Evolutionary conservation across 2,329 filamentous ascomycete genomes (phyloP).

Genomic region (Trichoderma sp.): DNA sequence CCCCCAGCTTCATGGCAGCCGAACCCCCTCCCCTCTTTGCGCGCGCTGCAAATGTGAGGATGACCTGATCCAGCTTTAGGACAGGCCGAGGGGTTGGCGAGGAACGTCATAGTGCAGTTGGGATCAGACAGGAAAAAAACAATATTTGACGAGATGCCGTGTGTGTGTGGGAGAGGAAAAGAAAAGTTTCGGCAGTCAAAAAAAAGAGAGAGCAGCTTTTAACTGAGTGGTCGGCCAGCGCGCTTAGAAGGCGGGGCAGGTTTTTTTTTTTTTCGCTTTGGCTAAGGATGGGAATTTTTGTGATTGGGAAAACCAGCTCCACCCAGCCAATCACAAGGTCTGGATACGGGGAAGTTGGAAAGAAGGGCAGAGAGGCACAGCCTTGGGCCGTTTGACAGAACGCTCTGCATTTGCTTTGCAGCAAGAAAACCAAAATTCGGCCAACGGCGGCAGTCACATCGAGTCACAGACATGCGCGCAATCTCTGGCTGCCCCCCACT

Average conservation of each 20-base stretch:
- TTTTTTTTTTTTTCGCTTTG: neutral
- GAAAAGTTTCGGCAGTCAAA: slow-evolving; percentile 12
- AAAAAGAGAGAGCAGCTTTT: slow-evolving; percentile 8
- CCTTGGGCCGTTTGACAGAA: neutral
- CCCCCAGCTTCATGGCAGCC: neutral
- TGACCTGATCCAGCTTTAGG: slow-evolving; percentile 9
- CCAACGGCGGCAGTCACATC: slow-evolving; percentile 13
- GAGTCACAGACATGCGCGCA: neutral
- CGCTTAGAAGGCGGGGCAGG: slow-evolving; percentile 21
- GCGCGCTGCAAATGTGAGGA: slow-evolving; percentile 17
- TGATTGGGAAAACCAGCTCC: neutral
- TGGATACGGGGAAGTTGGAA: neutral
- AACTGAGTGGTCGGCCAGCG: slow-evolving; percentile 23
- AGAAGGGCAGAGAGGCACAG: slow-evolving; percentile 9
- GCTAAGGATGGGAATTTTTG: slow-evolving; percentile 8
- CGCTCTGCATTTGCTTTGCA: neutral
- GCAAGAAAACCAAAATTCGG: neutral
- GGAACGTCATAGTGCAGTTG: slow-evolving; percentile 25
- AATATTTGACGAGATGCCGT: neutral
- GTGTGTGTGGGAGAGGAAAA: slow-evolving; percentile 6
- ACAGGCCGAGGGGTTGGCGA: neutral
- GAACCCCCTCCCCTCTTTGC: neutral
- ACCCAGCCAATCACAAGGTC: slow-evolving; percentile 8
- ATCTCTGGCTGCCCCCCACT: neutral
- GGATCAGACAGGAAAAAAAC: neutral